These are phyloP conservation scores for Linderina pennispora DNA, from an alignment of 192 early-diverging fungal genomes.

Conservation along the genomic window DNA sequence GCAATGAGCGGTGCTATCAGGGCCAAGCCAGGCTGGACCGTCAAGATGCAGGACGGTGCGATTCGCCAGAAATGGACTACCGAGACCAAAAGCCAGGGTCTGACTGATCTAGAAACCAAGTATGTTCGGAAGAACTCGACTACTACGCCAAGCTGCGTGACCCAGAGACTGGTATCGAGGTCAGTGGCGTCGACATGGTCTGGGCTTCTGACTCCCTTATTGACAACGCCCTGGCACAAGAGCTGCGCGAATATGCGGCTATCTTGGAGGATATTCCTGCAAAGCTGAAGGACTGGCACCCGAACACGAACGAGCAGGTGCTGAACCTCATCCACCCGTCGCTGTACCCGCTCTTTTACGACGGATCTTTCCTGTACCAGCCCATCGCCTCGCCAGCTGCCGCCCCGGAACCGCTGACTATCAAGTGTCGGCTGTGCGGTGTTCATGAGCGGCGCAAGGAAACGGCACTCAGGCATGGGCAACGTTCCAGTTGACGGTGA, in stretches of 20 bases:
- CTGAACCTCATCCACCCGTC: constrained; percentile 51
- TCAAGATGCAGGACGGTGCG: constrained; percentile 13
- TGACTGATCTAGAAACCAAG: constrained; percentile 38
- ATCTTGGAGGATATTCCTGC: too few relatives aligned
- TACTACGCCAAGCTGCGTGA: constrained; percentile 24
- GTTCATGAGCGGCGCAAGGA: background rate
- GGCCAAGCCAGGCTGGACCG: constrained; percentile 46
- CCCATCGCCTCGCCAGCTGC: constrained; percentile 20
- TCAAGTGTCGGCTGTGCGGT: constrained; percentile 3
- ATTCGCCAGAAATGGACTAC: constrained; percentile 21
- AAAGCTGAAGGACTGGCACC: constrained; percentile 46
- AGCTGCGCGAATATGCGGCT: too few relatives aligned
- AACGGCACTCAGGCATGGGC: background rate
- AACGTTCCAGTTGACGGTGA: background rate
- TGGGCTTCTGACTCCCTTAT: too few relatives aligned
- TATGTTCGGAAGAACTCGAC: constrained; percentile 42
- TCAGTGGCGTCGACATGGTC: too few relatives aligned
- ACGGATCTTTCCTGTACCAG: constrained; percentile 7
- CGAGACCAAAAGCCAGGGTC: constrained; percentile 15
- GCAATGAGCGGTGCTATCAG: constrained; percentile 44
- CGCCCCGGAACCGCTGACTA: constrained; percentile 12
- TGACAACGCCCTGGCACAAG: too few relatives aligned
- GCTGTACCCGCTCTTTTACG: constrained; percentile 45
- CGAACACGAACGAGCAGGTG: constrained; percentile 43
- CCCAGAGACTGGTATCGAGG: too few relatives aligned